These are phyloP conservation scores for Solanum pimpinellifolium DNA, from an alignment of 257 asterid genomes.

Conservation along the genomic window DNA sequence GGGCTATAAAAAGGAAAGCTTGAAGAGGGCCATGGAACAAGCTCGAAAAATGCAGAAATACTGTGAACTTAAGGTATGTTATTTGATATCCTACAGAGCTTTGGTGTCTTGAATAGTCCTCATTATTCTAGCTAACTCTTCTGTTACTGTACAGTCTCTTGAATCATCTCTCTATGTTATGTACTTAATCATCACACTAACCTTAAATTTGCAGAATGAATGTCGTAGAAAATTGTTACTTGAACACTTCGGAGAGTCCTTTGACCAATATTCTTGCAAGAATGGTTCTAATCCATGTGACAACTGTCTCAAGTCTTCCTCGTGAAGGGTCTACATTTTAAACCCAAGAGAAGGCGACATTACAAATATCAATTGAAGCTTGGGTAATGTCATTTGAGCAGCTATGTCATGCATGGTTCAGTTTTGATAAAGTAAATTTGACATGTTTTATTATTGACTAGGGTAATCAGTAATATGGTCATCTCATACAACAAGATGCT, in stretches of 20 bases:
- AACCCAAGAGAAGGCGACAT: neutral
- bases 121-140: neutral
- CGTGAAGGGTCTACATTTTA: conserved; percentile 9
- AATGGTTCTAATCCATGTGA: conserved; percentile 82
- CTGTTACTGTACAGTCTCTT: neutral
- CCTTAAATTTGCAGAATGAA: conserved; percentile 41
- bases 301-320: conserved; percentile 64
- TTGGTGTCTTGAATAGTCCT: neutral
- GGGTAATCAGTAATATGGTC: neutral
- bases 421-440: neutral
- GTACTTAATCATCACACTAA: neutral
- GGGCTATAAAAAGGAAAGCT: conserved; percentile 44
- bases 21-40: conserved; percentile 84
- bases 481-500: neutral
- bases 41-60: conserved; percentile 86
- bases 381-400: neutral
- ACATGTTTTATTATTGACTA: neutral
- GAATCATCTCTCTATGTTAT: neutral
- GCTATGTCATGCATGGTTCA: neutral
- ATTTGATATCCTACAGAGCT: neutral
- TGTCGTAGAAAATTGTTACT: conserved; percentile 77
- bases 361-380: neutral
- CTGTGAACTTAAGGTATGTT: conserved; percentile 72
- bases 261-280: conserved; percentile 51
- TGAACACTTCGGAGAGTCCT: conserved; percentile 77